Conservation (phyloP, 257 asterid species). For the Solanum stenotomum region DNA sequence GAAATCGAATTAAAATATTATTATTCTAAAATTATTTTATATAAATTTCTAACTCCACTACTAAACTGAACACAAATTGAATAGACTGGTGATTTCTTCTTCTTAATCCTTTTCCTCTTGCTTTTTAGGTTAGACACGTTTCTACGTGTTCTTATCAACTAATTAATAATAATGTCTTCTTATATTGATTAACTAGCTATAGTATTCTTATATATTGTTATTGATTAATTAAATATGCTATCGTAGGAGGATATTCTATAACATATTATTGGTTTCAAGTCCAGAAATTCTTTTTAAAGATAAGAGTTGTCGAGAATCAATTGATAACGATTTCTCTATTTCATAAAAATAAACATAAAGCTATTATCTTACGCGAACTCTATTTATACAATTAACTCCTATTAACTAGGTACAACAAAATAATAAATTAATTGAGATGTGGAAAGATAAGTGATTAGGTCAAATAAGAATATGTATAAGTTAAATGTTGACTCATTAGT, state of each 20-base stretch:
- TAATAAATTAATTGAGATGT: not conserved
- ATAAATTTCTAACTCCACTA: not conserved
- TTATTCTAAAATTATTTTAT: too few species aligned
- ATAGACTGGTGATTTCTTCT: not conserved
- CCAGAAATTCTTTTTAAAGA: too few species aligned
- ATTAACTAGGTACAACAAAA: not conserved
- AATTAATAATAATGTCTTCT: not conserved
- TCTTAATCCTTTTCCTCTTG: not conserved
- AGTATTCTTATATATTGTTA: too few species aligned
- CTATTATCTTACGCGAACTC: too few species aligned
- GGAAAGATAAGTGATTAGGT: not conserved
- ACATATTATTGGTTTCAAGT: too few species aligned
- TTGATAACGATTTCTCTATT: too few species aligned
- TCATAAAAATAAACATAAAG: too few species aligned
- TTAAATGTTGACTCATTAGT: not conserved
- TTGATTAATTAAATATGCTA: too few species aligned
- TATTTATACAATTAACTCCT: not conserved
- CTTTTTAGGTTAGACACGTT: not conserved
- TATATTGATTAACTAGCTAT: not conserved
- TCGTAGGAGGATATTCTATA: not conserved
- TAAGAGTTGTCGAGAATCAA: too few species aligned
- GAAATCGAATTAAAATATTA: too few species aligned
- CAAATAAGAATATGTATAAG: not conserved
- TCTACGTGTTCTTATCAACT: not conserved
- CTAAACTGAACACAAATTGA: too few species aligned